Base-by-base conservation (phyloP, 768 basidiomycete species). In the Boletus edulis region DNA sequence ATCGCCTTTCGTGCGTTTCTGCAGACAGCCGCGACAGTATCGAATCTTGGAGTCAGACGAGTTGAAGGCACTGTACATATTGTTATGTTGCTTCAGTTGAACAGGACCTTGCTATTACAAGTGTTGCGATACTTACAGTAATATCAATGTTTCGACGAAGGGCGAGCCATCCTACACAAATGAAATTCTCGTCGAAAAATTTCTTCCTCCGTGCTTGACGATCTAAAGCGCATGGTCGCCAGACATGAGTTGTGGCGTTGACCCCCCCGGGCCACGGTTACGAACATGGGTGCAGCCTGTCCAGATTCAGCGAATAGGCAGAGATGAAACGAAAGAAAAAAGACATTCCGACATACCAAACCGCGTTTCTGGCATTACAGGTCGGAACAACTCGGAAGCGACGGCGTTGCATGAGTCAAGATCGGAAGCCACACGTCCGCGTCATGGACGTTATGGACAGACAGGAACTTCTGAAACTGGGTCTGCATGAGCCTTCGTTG, bases 401-500 rank as follows among this genome's bases (percentile, higher is more conserved):
- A 22, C 18, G 41, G 13, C 46, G 13, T 37, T 29, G 27, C 9
- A 29, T 9, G 27, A 72, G 84, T 63, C 58, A 88, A 83, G 37
- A 88, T 72, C 24, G 87, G 87, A 61, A 89, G 87, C 34, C 85
- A 62, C 29, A 29, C 29, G 29, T 29, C 29, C 29, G 8, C 29
- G 29, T 29, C 29, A 29, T 10, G 29, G 29, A 29, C 9, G 29
- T 29, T 27, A 1, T 9, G 27, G 27, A 27, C 27, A 27, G 8
- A 9, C 27, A 8, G 27, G n/a, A n/a, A n/a, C n/a, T 8, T 82
- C 82, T 4, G 75, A 62, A n/a, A 76, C 46, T 15, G 12, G 61
- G 13, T 82, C 79, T 42, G 86, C n/a, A n/a, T n/a, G n/a, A n/a
- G n/a, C n/a, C 88, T 78, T 86, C 79, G 11, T 84, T 76, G n/a